Evolutionary conservation across 148 eudicot species (phyloP), one percentile per base, ranked within the genome.

Genomic region (Agrostemma githago): DNA sequence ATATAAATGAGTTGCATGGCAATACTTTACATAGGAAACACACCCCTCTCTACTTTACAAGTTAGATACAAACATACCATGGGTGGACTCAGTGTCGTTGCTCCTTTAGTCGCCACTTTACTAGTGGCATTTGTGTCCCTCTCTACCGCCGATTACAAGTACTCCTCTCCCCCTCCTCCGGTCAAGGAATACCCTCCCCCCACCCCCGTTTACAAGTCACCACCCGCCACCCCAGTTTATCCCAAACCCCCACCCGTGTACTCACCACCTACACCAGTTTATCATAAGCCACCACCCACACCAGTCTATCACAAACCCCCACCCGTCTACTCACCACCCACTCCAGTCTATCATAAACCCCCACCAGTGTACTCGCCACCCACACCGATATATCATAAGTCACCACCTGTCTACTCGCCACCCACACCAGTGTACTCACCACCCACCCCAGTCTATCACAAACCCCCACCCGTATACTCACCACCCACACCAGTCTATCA

Each of bases 151-250:
- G 51, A 78, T 61, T 84, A 86, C 85, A 62, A 6, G 0, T 84
- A 84, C 74, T 21, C 82, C n/a, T 85, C 85, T 56, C 87, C 88
- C 6, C 80, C 85, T 39, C 63, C 79, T 26, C 79, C 76, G 44
- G 34, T 70, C 11, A 76, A 75, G 56, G 79, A 75, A 37, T 78
- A 75, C 73, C 66, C 73, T 8, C 73, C 78, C 21, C 79, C 82
- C 4, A 57, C 39, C 16, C 41, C 63, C n/a, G 62, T 62, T 53
- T 72, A 72, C 68, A 62, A 53, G 15, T 78, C 81, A 1, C 46
- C 40, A 10, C 43, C 70, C 14, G 61, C 73, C 0, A 57, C 65
- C 9, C 78, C 79, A 1, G 74, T 76, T 0, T 68, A 76, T 44
- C 65, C 72, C 56, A 51, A 53, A 39, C 68, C 70, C 71, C 78